Percentiles rank a stretch among this genome's conserved stretches.
Conservation (phyloP, 495 filamentous ascomycete genomes). For the Physcia stellaris region DNA sequence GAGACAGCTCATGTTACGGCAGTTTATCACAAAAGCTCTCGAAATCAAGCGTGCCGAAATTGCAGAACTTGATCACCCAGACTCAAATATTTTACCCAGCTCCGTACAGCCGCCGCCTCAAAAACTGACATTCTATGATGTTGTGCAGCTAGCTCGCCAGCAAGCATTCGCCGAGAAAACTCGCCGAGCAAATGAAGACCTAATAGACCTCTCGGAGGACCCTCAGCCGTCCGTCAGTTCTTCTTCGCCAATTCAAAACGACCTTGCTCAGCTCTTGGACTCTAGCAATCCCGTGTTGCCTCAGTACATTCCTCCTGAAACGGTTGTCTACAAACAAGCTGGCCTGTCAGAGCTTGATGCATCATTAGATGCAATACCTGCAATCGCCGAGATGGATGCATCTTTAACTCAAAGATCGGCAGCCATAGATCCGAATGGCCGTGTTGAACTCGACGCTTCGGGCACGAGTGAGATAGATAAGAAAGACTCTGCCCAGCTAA, state of each 20-base stretch:
- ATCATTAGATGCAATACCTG: background rate
- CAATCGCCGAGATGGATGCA: background rate
- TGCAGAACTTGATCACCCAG: background rate
- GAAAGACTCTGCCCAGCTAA: no score
- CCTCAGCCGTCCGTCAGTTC: background rate
- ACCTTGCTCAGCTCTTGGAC: background rate
- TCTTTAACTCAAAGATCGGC: background rate
- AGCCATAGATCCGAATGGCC: background rate
- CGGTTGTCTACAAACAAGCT: background rate
- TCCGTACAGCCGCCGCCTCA: background rate
- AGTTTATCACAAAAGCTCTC: conserved; percentile 5
- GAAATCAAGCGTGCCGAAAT: conserved; percentile 4
- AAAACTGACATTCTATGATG: background rate
- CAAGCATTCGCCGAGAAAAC: conserved; percentile 3
- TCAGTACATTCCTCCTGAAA: background rate
- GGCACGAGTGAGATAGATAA: background rate
- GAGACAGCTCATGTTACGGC: conserved; percentile 2
- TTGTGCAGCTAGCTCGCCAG: conserved; percentile 4
- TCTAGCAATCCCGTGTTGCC: background rate
- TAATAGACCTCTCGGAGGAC: conserved; percentile 5
- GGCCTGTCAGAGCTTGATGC: background rate
- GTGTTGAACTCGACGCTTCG: background rate
- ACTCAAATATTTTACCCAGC: background rate
- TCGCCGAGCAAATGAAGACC: background rate
- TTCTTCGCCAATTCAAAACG: no score